Base-by-base conservation (phyloP, 2,329 filamentous ascomycete genomes). In the Trichoderma atroviride region DNA sequence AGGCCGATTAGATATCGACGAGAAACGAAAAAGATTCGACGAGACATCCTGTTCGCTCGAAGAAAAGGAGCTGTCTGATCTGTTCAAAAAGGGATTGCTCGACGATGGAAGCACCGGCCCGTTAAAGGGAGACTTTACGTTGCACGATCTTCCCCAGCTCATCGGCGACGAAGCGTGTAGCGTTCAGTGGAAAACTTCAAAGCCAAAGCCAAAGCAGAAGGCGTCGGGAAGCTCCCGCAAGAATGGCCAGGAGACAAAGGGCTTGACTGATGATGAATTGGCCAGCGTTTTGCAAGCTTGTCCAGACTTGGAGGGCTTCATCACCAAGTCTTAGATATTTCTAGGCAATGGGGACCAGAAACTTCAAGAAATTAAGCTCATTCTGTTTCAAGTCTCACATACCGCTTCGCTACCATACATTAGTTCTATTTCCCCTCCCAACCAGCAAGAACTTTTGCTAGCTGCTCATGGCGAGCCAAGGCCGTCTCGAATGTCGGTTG, bases 381-480 rank as follows among this genome's bases (percentile, higher is more conserved):
- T 47, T 65, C 52, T 19, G 16, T 47, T 50, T n/a, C 31, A 63
- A 53, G 47, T 27, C 14, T n/a, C 33, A 24, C 5, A 19, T 43
- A 9, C 13, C 27, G 11, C 56, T 33, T 14, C 19, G 19, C 9
- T 10, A 31, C 31, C 14, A 19, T 19, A 61, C 16, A 61, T 19
- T 33, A 14, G 0, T 40, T 68, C 61, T 27, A 68, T 16, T 68
- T 61, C 10, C 14, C 22, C 55, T 61, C 24, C 75, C 75, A 76
- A 3, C 59, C 58, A 19, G 64, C 65, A 1, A 81, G 61, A 1
- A 80, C 11, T 0, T 47, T 74, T 63, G 84, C 81, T 33, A 87
- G 70, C 76, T 86, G 79, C 73, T 80, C 76, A 74, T 86, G 84
- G n/a, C 85, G 78, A 71, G 75, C 75, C 4, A 84, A 72, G 0